Conservation (phyloP, 2,329 filamentous ascomycete genomes). For the Xylariaceae sp. region DNA sequence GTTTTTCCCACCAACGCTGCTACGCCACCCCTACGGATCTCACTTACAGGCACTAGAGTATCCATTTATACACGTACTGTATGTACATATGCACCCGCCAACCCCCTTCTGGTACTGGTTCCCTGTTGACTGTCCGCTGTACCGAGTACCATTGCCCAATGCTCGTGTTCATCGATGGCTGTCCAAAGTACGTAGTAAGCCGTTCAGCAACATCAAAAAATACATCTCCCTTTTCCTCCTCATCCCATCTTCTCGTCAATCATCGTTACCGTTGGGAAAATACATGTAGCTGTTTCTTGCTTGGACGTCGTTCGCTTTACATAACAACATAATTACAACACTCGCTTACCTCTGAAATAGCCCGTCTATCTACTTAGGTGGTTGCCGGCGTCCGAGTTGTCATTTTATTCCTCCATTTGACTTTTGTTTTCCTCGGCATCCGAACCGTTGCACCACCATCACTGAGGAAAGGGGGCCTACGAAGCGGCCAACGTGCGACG, state of each 20-base stretch:
- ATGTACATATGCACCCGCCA: constrained; percentile 10
- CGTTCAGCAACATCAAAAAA: background rate
- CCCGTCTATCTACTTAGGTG: constrained; percentile 16
- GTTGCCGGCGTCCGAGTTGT: constrained; percentile 26
- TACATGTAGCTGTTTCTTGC: constrained; percentile 7
- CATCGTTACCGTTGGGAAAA: constrained; percentile 1
- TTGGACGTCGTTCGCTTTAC: constrained; percentile 35
- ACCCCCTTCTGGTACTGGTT: constrained; percentile 17
- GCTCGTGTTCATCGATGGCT: constrained; percentile 24
- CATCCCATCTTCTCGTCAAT: constrained; percentile 9
- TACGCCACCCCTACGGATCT: constrained; percentile 18
- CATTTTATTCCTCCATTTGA: constrained; percentile 22
- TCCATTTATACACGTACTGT: too few species aligned
- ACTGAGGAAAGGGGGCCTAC: constrained; percentile 10
- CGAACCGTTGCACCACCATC: constrained; percentile 17
- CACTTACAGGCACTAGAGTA: constrained; percentile 14
- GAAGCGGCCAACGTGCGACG: constrained; percentile 9
- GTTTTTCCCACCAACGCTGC: constrained; percentile 9
- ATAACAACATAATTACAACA: constrained; percentile 21
- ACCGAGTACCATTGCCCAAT: constrained; percentile 10
- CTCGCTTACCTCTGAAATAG: constrained; percentile 29
- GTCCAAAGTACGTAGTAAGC: background rate
- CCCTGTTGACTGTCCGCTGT: constrained; percentile 6
- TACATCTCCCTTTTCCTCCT: constrained; percentile 8
- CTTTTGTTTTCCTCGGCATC: constrained; percentile 22